Base-by-base conservation (phyloP, 2,329 filamentous ascomycete genomes). In the Fusarium algeriense region DNA sequence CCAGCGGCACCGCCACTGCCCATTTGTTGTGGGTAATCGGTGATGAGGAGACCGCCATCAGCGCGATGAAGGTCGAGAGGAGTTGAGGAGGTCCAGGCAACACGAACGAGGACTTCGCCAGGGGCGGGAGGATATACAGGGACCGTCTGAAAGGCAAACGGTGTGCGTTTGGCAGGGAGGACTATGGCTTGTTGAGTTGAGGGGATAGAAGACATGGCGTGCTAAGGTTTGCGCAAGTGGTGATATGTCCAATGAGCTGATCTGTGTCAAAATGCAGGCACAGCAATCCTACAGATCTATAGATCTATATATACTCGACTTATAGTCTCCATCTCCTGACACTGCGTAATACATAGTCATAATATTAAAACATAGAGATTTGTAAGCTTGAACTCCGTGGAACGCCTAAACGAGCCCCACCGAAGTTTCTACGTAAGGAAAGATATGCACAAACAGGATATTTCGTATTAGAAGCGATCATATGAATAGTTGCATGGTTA, bases 101-200 rank as follows among this genome's bases (percentile, higher is more conserved):
- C 85, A 30, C 81, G 83, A 43, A 91, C 79, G 19, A 85, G 82
- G 37, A 89, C 83, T 77, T 91, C 85, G 38, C 85, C 82, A 2
- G 77, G 74, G 3, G 70, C 64, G 0, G 85, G 85, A 8, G 76
- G 55, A 38, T 77, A 41, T 19, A 77, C 74, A 7, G 76, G 76
- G 7, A 89, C 73, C 4, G 91, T 85, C 75, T 89, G 86, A 63
- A 91, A 81, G 8, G 79, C 80, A 64, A 92, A 81, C 0, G 88
- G 85, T 5, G 80, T 81, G 60, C 85, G 84, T 19, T 81, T 79
- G 58, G 83, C 84, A 48, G 88, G 85, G 70, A 92, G 83, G 60
- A 89, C 83, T 60, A 89, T 89, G 10, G 88, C 89, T 75, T 88
- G 90, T 82, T 87, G 92, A 13, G 88, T 90, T 70, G 88, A 86